These are phyloP conservation scores for Cladosporium cucumerinum DNA, from an alignment of 2,329 filamentous ascomycete species.

Conservation along the genomic window DNA sequence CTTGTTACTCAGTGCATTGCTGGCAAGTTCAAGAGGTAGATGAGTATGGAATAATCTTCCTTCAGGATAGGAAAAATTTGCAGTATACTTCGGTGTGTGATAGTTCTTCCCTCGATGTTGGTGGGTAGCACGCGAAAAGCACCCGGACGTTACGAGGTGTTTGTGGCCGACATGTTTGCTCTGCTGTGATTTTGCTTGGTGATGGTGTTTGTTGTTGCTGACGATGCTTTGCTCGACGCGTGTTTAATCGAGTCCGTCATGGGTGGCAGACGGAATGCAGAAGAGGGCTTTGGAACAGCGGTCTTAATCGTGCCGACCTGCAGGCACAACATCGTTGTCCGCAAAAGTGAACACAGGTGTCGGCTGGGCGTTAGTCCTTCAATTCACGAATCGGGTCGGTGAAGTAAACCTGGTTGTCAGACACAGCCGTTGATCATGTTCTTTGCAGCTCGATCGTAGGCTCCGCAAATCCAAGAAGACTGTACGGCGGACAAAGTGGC, in stretches of 20 bases:
- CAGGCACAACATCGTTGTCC: background rate
- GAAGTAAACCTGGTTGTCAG: background rate
- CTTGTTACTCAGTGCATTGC: slow-evolving; percentile 31
- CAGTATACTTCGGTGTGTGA: background rate
- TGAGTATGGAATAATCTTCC: background rate
- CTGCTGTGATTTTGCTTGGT: background rate
- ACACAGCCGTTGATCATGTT: background rate
- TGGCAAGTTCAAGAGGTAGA: slow-evolving; percentile 25
- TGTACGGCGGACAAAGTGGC: background rate
- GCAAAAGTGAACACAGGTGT: background rate
- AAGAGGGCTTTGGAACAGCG: background rate
- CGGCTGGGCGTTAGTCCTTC: background rate
- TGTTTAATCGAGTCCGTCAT: background rate
- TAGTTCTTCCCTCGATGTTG: background rate
- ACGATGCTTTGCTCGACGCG: background rate
- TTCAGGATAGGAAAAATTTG: background rate
- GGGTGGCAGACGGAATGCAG: background rate
- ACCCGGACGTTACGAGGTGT: background rate
- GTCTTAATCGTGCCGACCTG: background rate
- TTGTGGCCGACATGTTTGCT: background rate
- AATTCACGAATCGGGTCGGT: background rate
- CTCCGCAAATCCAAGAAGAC: background rate
- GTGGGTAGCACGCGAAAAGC: background rate
- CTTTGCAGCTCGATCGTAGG: background rate
- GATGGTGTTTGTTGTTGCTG: background rate